Conservation (phyloP, 2,329 filamentous ascomycete species). For the Geosmithia morbida region DNA sequence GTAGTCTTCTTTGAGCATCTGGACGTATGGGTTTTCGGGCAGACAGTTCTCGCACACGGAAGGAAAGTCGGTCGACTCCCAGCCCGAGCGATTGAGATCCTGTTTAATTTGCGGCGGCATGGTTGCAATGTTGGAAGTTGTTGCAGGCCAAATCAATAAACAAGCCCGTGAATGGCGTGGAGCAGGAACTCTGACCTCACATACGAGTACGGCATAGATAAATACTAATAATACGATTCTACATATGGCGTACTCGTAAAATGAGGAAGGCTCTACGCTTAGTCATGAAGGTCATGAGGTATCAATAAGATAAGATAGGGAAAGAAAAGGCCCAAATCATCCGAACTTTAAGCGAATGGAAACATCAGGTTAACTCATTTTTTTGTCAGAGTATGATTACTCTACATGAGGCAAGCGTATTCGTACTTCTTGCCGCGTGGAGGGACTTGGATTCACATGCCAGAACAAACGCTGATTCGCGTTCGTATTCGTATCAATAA, state of each 20-base stretch:
- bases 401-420: not conserved
- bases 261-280: not conserved
- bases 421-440: not conserved
- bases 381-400: too few species aligned
- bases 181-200: not conserved
- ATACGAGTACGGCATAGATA: not conserved
- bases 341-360: not conserved
- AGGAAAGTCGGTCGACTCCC: conserved; percentile 87
- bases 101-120: conserved; percentile 94
- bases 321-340: not conserved
- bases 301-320: not conserved
- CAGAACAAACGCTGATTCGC: conserved; percentile 2
- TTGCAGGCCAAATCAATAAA: not conserved
- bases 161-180: not conserved
- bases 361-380: not conserved
- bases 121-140: conserved; percentile 2
- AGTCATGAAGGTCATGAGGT: not conserved
- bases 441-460: conserved; percentile 1
- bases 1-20: conserved; percentile 97
- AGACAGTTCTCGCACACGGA: conserved; percentile 87
- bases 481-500: conserved; percentile 8
- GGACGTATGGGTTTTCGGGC: conserved; percentile 92
- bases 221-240: not conserved
- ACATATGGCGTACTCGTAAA: not conserved
- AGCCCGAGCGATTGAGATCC: conserved; percentile 87